Base-by-base conservation (phyloP, 768 basidiomycete genomes). In the Termitomyces heimii region DNA sequence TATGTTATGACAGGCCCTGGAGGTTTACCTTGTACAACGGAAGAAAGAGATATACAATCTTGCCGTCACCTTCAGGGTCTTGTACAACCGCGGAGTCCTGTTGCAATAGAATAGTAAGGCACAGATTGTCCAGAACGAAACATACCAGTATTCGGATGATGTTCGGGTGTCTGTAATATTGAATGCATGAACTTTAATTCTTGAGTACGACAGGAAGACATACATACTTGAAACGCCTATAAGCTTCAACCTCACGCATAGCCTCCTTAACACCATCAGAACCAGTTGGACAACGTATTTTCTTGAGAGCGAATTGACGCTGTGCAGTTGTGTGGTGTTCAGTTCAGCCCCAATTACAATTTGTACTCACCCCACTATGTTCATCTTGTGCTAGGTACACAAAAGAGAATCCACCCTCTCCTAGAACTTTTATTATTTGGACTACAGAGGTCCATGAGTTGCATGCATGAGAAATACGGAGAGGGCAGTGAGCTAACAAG, bases 281-380 rank as follows among this genome's bases (percentile, higher is more conserved):
- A 8, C 93, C 93, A 42, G 88, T 88, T 1, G 92, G 93, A 77
- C 94, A 95, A 44, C 94, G 81, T 67, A 97, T 95, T 74, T 97
- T 98, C 78, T 99, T 99, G 60, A 99, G 76, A 0, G 97, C 97
- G 65, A 96, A 98, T 77, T 92, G 84, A 61, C 94, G 82, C 83
- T 94, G 71, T 1, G 66, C 65, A 55, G 26, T n/a, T 39, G 31
- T 35, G 44, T 48, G 43, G 53, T 16, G 49, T 40, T 54, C 13
- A 26, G 28, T 48, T 35, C 54, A 43, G 20, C 20, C 32, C 18
- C 20, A 42, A 52, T 39, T 56, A 39, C 28, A 46, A 28, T 14
- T 35, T 6, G 9, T 37, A 16, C 86, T 64, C 67, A 92, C 91
- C 51, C 89, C 89, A 64, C 90, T 92, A 58, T 82, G 78, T 64